Percentiles rank a stretch among this genome's conserved stretches.
phyloP scores from a whole-genome alignment of 2,329 filamentous ascomycete genomes.

The Alternaria infectoria region DNA sequence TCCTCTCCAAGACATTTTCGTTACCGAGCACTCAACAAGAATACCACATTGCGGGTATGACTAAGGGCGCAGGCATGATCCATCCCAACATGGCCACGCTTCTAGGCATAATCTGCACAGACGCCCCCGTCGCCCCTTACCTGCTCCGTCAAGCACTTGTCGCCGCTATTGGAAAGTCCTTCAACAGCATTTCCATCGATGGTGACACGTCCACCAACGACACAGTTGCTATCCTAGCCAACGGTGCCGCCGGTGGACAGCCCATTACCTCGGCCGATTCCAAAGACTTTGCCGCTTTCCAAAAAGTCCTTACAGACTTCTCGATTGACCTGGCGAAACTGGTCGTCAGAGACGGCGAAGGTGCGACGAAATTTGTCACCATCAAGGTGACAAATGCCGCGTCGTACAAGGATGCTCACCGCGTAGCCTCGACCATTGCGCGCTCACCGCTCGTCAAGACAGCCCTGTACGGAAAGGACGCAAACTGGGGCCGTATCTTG shows the following conservation, averaged over 20 bases:
- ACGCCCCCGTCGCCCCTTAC: slow-evolving; percentile 75
- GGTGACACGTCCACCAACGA: slow-evolving; percentile 98
- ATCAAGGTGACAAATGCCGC: slow-evolving; percentile 80
- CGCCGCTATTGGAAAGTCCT: slow-evolving; percentile 79
- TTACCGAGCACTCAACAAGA: slow-evolving; percentile 80
- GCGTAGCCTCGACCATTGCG: slow-evolving; percentile 86
- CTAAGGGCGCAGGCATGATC: slow-evolving; percentile 99
- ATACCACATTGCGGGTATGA: slow-evolving; percentile 91
- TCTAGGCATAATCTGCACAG: slow-evolving; percentile 88
- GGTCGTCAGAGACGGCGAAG: slow-evolving; percentile 94
- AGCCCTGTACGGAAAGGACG: slow-evolving; percentile 93
- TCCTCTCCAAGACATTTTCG: slow-evolving; percentile 82
- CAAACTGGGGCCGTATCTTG: slow-evolving; percentile 97
- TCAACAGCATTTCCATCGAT: slow-evolving; percentile 97
- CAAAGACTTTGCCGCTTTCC: slow-evolving; percentile 74
- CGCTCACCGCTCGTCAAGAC: slow-evolving; percentile 95
- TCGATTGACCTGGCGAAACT: slow-evolving; percentile 86
- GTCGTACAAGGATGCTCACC: slow-evolving; percentile 72
- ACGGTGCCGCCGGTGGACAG: slow-evolving; percentile 83
- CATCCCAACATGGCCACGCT: slow-evolving; percentile 99
- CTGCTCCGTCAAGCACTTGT: slow-evolving; percentile 74
- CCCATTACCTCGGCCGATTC: slow-evolving; percentile 62
- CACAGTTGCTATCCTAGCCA: slow-evolving; percentile 91
- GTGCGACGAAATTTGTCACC: slow-evolving; percentile 97
- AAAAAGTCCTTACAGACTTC: slow-evolving; percentile 74